phyloP scores from a whole-genome alignment of 345 rosid genomes.

The Tarenaya hassleriana region DNA sequence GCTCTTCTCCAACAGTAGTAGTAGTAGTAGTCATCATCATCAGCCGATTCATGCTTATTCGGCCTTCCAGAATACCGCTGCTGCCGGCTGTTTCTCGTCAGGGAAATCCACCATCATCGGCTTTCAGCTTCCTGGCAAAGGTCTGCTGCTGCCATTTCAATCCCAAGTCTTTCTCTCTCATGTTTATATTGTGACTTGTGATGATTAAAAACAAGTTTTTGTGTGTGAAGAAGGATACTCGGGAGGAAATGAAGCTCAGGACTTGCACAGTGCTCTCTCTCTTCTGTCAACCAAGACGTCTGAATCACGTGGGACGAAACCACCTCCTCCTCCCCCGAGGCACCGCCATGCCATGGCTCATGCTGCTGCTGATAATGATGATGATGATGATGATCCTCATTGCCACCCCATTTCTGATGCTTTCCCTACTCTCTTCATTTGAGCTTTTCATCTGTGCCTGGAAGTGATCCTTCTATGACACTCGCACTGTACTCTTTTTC shows the following conservation, averaged over 20 bases:
- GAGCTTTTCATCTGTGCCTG: too few species aligned
- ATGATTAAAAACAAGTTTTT: background rate
- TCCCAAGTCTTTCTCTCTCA: constrained; percentile 5
- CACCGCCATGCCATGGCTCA: too few species aligned
- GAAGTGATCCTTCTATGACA: too few species aligned
- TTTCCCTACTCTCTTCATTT: constrained; percentile 23
- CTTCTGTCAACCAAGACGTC: constrained; percentile 97
- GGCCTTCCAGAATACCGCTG: constrained; percentile 30
- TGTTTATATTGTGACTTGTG: background rate
- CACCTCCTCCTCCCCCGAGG: constrained; percentile 20
- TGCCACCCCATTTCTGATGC: constrained; percentile 22
- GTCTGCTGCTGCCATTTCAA: too few species aligned
- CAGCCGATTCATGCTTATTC: constrained; percentile 25
- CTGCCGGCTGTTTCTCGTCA: constrained; percentile 32
- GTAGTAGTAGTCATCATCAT: too few species aligned
- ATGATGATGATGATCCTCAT: too few species aligned
- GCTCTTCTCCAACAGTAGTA: constrained; percentile 31
- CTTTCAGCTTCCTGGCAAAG: constrained; percentile 16
- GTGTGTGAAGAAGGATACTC: constrained; percentile 42
- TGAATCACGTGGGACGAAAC: constrained; percentile 44
- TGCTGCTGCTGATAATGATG: too few species aligned
- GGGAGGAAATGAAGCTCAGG: constrained; percentile 52
- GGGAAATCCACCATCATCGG: constrained; percentile 14
- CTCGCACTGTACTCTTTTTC: too few species aligned
- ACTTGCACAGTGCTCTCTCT: constrained; percentile 95